phyloP scores from a whole-genome alignment of 2,329 filamentous ascomycete species.

The Camillea tinctor region DNA sequence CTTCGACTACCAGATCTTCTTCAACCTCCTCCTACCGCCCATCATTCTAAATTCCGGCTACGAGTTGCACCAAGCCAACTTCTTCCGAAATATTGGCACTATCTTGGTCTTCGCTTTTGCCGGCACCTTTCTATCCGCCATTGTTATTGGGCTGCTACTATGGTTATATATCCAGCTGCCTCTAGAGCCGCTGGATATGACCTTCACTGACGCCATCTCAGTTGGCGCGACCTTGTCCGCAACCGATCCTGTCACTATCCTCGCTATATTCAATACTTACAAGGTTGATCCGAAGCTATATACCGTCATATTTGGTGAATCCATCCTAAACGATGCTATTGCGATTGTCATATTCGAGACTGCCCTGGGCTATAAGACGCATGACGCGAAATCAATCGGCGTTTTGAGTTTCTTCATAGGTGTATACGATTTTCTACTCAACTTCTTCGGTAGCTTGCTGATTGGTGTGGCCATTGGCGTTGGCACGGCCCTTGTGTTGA shows the following conservation, averaged over 20 bases:
- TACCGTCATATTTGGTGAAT: constrained; percentile 98
- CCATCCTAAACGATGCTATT: constrained; percentile 96
- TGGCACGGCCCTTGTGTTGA: constrained; percentile 80
- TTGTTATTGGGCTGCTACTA: constrained; percentile 87
- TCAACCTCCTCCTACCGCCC: constrained; percentile 95
- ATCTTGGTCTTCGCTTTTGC: constrained; percentile 98
- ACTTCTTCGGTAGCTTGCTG: constrained; percentile 91
- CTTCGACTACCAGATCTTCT: constrained; percentile 99
- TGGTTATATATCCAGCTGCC: constrained; percentile 88
- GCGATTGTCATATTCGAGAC: constrained; percentile 99
- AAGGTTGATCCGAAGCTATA: constrained; percentile 99
- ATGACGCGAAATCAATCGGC: constrained; percentile 68
- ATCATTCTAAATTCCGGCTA: constrained; percentile 98
- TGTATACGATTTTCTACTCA: constrained; percentile 88
- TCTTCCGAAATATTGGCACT: constrained; percentile 96
- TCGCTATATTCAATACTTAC: constrained; percentile 99
- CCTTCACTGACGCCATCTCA: constrained; percentile 93
- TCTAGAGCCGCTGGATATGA: constrained; percentile 80
- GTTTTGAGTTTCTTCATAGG: constrained; percentile 85
- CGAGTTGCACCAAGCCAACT: constrained; percentile 96
- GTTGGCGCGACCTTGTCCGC: constrained; percentile 95
- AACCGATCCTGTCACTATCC: constrained; percentile 94
- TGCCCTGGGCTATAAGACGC: constrained; percentile 85
- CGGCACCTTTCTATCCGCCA: constrained; percentile 92
- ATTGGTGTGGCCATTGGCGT: constrained; percentile 89